Conservation (phyloP, 163 green algal genomes). For the Scenedesmus sp. region DNA sequence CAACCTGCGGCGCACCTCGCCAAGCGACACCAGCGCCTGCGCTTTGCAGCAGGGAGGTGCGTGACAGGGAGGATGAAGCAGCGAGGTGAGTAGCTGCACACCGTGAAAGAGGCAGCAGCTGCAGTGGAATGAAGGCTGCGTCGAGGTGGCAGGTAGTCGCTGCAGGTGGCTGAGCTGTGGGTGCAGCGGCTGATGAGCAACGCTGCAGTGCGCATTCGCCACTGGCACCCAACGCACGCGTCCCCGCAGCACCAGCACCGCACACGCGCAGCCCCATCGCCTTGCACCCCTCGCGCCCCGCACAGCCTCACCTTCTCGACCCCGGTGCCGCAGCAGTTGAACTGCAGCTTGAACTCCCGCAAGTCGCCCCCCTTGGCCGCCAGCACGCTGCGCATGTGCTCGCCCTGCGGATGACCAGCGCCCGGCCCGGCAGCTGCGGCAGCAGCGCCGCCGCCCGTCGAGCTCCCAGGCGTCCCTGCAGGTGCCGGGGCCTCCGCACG, state of each 20-base stretch:
- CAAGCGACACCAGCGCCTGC: conserved; percentile 34
- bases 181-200: too few relatives aligned
- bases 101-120: too few relatives aligned
- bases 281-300: not conserved
- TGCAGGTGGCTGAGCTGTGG: too few relatives aligned
- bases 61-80: not conserved
- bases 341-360: conserved; percentile 51
- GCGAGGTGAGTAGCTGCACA: too few relatives aligned
- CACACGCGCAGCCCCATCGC: too few relatives aligned
- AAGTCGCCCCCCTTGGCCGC: not conserved
- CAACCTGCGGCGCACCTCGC: conserved; percentile 18
- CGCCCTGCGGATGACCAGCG: not conserved
- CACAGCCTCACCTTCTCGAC: conserved; percentile 46
- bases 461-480: not conserved
- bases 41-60: not conserved
- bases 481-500: not conserved
- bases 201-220: too few relatives aligned
- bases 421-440: not conserved
- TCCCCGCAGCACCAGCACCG: not conserved
- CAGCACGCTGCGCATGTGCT: conserved; percentile 36
- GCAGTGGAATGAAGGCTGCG: too few relatives aligned
- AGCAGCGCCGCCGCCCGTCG: not conserved
- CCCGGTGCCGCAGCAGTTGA: conserved; percentile 55
- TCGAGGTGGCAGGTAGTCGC: too few relatives aligned
- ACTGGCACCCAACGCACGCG: not conserved